Evolutionary conservation across 306 rosid genomes (phyloP).

Genomic region (Gynostemma pentaphyllum): DNA sequence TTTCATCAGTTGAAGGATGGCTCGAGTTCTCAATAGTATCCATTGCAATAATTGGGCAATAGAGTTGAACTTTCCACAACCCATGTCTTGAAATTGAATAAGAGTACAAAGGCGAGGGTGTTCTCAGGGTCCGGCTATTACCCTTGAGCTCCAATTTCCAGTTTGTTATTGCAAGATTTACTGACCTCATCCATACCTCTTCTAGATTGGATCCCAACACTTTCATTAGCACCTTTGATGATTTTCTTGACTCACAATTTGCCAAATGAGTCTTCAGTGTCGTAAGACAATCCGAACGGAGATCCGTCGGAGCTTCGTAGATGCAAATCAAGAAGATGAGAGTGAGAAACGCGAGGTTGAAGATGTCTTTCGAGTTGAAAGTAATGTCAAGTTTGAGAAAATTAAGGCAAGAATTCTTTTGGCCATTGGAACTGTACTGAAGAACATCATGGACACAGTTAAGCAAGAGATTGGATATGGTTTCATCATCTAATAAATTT

Average conservation of each 20-base stretch:
- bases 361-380: constrained; percentile 36
- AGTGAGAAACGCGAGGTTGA: constrained; percentile 56
- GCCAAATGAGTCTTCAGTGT: constrained; percentile 32
- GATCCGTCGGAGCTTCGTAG: constrained; percentile 61
- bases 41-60: constrained; percentile 80
- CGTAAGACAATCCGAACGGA: constrained; percentile 44
- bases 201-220: constrained; percentile 68
- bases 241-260: constrained; percentile 30
- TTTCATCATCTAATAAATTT: constrained; percentile 25
- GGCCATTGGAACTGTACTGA: constrained; percentile 57
- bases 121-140: constrained; percentile 19
- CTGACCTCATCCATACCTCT: constrained; percentile 87
- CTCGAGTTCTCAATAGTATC: constrained; percentile 35
- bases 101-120: constrained; percentile 70
- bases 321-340: constrained; percentile 63
- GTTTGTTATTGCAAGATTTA: constrained; percentile 79
- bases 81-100: constrained; percentile 50
- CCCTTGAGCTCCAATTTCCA: constrained; percentile 58
- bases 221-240: constrained; percentile 52
- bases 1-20: constrained; percentile 45
- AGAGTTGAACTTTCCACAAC: constrained; percentile 75
- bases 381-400: constrained; percentile 34
- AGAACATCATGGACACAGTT: constrained; percentile 58
- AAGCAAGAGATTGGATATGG: constrained; percentile 35
- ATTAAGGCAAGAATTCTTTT: constrained; percentile 22